Conservation (phyloP, 2,329 filamentous ascomycete genomes). For the Leptographium radiaticola region DNA sequence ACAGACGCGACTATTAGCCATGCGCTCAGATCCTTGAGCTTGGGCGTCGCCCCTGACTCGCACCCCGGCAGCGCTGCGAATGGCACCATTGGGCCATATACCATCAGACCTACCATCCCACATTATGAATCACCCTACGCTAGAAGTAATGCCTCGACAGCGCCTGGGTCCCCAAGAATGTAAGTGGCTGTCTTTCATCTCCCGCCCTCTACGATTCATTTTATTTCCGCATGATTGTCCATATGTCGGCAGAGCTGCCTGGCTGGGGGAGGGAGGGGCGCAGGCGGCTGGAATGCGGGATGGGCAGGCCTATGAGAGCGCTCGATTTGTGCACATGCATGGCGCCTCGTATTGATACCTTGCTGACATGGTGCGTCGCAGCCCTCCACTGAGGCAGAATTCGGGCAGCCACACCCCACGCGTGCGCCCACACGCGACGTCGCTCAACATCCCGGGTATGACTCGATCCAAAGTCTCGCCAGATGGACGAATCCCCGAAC, state of each 20-base stretch:
- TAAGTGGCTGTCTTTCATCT: slow-evolving; percentile 23
- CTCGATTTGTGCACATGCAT: not conserved
- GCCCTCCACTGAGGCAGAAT: slow-evolving; percentile 56
- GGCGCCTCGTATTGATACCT: not conserved
- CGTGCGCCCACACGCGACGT: slow-evolving; percentile 73
- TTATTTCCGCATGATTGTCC: slow-evolving; percentile 9
- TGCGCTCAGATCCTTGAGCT: slow-evolving; percentile 19
- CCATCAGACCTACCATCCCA: slow-evolving; percentile 17
- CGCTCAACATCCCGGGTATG: slow-evolving; percentile 91
- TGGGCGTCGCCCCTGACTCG: not conserved
- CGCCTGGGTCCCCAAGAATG: slow-evolving; percentile 45
- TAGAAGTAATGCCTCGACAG: slow-evolving; percentile 44
- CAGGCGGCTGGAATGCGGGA: not conserved
- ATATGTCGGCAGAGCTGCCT: not conserved
- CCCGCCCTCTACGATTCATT: slow-evolving; percentile 2
- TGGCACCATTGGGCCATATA: slow-evolving; percentile 13
- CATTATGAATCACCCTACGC: slow-evolving; percentile 41
- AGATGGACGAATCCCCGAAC: slow-evolving; percentile 82
- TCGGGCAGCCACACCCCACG: slow-evolving; percentile 68
- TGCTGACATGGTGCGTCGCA: slow-evolving; percentile 21
- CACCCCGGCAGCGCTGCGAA: slow-evolving; percentile 24
- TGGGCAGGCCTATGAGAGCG: not conserved
- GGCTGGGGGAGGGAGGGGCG: too few relatives aligned
- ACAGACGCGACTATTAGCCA: slow-evolving; percentile 14
- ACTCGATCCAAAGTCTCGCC: slow-evolving; percentile 92